These are phyloP conservation scores for Nothopassalora personata DNA, from an alignment of 2,329 filamentous ascomycete species.

Conservation along the genomic window DNA sequence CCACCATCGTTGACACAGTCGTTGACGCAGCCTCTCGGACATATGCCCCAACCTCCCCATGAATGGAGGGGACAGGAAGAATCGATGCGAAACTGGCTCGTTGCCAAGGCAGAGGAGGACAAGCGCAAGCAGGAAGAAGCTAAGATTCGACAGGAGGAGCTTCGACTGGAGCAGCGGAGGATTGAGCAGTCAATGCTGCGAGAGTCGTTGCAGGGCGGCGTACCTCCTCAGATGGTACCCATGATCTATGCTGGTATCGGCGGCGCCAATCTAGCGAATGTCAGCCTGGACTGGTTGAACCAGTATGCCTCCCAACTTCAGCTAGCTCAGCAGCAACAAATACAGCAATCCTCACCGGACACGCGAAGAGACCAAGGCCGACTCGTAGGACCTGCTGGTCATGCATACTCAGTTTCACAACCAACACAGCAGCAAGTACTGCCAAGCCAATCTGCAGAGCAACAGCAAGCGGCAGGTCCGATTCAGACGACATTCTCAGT, in stretches of 20 bases:
- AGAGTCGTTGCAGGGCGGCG: constrained; percentile 48
- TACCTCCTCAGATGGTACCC: constrained; percentile 49
- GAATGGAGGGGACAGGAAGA: constrained; percentile 50
- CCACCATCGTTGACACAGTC: constrained; percentile 36
- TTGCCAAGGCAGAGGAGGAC: constrained; percentile 49
- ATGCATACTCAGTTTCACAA: constrained; percentile 21
- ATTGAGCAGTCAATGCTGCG: constrained; percentile 50
- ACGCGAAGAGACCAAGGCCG: constrained; percentile 36
- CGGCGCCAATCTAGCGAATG: constrained; percentile 43
- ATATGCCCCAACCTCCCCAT: constrained; percentile 40
- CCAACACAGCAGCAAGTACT: constrained; percentile 31
- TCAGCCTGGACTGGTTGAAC: constrained; percentile 48
- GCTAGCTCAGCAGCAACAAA: constrained; percentile 29
- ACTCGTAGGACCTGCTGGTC: constrained; percentile 37
- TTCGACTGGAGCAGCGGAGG: constrained; percentile 47
- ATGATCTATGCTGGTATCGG: constrained; percentile 51
- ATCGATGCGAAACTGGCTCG: constrained; percentile 48
- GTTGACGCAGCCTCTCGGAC: constrained; percentile 32
- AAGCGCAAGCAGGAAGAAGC: constrained; percentile 51
- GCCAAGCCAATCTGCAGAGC: constrained; percentile 35
- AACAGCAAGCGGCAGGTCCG: constrained; percentile 28
- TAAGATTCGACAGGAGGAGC: constrained; percentile 47
- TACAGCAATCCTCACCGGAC: constrained; percentile 37
- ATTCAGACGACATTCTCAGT: constrained; percentile 38
- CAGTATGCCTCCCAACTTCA: constrained; percentile 45